Base-by-base conservation (phyloP, 495 filamentous ascomycete species). In the Ascobolus immersus region DNA sequence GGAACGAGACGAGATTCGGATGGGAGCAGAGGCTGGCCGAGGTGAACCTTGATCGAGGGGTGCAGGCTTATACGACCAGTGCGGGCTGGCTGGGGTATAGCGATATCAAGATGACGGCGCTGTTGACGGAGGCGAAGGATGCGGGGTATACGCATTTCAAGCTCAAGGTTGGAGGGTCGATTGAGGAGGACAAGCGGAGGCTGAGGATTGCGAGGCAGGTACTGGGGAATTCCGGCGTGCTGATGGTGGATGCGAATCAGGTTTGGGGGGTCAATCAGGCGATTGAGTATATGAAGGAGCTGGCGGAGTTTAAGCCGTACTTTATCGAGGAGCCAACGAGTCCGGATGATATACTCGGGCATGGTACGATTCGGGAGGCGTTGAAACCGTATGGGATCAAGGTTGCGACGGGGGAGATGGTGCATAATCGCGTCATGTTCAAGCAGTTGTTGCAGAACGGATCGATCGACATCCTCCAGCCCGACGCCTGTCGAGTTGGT, bases 311-410 rank as follows among this genome's bases (percentile, higher is more conserved):
- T 61, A 71, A 73, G 58, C 81, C 81, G 27, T 92, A 81, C 81
- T 92, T 92, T 57, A 91, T 92, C 44, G 81, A 92, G 55, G 81
- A 92, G 61, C 81, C 81, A n/a, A 92, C 81, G 27, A 78, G 72
- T 26, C 81, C 81, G 10, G 81, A 92, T 45, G 81, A 92, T 55
- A 70, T 92, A 35, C 69, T 82, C 27, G 81, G 81, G 23, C 81
- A 92, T 60, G 73, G 72, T 34, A 71, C 75, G 4, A 71, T 92
- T 44, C 66, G 73, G 17, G 71, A 80, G 35, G 81, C 80, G 1
- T 64, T 92, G 8, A 57, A 58, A 17, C 73, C 73, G 1, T 52
- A 70, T 48, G 69, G 69, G 37, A 72, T 92, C 43, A 77, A 77
- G 28, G 81, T 92, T 14, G 81, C 81, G 11, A 92, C 81, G 0